Conservation (phyloP, 371 early-diverging fungal genomes). For the Apophysomyces trapeziformis region DNA sequence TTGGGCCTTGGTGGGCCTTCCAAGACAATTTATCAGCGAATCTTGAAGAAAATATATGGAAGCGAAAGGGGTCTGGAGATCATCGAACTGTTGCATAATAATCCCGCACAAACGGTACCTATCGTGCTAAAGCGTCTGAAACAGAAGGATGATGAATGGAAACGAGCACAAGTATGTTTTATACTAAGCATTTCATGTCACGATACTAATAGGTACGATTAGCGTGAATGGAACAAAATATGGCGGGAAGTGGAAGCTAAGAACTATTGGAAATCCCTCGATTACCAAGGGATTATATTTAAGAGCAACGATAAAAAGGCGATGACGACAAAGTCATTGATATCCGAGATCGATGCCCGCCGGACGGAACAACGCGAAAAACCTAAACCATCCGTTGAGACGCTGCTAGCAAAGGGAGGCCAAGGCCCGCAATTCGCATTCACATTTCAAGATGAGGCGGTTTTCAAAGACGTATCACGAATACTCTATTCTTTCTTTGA, state of each 20-base stretch:
- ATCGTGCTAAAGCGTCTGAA: conserved; percentile 95
- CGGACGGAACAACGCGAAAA: conserved; percentile 5
- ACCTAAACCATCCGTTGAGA: too few species aligned
- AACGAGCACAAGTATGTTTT: conserved; percentile 47
- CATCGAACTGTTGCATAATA: conserved; percentile 90
- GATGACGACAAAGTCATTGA: conserved; percentile 74
- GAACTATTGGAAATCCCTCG: conserved; percentile 97
- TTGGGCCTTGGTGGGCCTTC: conserved; percentile 84
- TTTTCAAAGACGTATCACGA: conserved; percentile 72
- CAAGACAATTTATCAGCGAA: conserved; percentile 84
- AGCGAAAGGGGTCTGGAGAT: conserved; percentile 86
- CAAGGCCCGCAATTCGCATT: conserved; percentile 61
- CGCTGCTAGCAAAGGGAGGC: conserved; percentile 37
- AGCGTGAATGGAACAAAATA: conserved; percentile 93
- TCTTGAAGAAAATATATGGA: conserved; percentile 95
- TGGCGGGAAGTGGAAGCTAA: conserved; percentile 95
- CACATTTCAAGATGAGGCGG: conserved; percentile 60
- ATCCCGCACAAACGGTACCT: conserved; percentile 94
- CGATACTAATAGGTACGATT: background rate
- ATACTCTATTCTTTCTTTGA: conserved; percentile 64
- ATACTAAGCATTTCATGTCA: too few species aligned
- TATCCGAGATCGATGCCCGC: conserved; percentile 80
- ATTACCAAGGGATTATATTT: conserved; percentile 92
- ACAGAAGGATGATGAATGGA: conserved; percentile 98
- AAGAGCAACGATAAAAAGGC: conserved; percentile 86